Evolutionary conservation across 345 rosid species (phyloP).

Genomic region (Lumnitzera littorea): DNA sequence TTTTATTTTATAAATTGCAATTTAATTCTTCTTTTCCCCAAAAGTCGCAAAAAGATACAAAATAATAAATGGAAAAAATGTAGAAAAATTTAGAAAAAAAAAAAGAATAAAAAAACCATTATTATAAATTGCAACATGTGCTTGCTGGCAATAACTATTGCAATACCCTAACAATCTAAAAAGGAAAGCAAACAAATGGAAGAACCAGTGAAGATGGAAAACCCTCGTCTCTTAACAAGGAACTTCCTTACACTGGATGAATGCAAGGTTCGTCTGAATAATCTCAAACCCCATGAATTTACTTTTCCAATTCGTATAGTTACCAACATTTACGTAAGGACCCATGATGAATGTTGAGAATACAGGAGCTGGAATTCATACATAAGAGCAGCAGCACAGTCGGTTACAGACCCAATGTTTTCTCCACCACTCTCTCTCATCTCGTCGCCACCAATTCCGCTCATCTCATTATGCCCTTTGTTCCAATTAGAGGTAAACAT

Average conservation of each 20-base stretch:
- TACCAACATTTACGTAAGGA: neutral
- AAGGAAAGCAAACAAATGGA: neutral
- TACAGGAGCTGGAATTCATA: slow-evolving; percentile 71
- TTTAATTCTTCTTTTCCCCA: too few relatives aligned
- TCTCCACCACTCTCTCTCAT: slow-evolving; percentile 92
- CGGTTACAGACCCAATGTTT: slow-evolving; percentile 84
- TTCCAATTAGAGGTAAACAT: slow-evolving; percentile 56
- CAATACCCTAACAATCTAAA: too few relatives aligned
- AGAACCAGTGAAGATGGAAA: slow-evolving; percentile 8
- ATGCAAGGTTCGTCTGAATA: slow-evolving; percentile 39
- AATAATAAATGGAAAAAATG: too few relatives aligned
- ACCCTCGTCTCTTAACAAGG: slow-evolving; percentile 28
- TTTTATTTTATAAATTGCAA: too few relatives aligned
- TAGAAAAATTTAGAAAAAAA: too few relatives aligned
- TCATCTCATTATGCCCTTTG: slow-evolving; percentile 67
- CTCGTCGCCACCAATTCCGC: slow-evolving; percentile 72
- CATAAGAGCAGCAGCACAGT: slow-evolving; percentile 74
- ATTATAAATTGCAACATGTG: too few relatives aligned
- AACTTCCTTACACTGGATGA: slow-evolving; percentile 41
- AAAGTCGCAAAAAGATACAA: too few relatives aligned
- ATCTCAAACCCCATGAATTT: too few relatives aligned
- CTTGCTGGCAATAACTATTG: too few relatives aligned
- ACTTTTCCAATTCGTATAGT: neutral
- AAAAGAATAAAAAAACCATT: too few relatives aligned
- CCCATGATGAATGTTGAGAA: neutral